These are phyloP conservation scores for Diaporthe nobilis DNA, from an alignment of 2,329 filamentous ascomycete genomes.

Conservation along the genomic window DNA sequence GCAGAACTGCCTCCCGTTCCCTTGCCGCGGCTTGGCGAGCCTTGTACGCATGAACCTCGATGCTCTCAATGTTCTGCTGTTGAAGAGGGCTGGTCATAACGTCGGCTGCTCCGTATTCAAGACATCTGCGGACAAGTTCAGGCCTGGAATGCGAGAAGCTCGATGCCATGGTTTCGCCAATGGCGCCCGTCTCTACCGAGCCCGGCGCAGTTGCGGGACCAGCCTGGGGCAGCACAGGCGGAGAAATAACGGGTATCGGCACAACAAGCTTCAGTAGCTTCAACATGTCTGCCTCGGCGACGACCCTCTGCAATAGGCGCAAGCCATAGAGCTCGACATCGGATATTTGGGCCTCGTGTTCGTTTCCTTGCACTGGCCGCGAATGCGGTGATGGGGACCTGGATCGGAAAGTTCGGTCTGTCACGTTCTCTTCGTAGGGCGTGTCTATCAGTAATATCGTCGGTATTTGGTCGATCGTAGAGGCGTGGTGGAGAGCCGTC, in stretches of 20 bases:
- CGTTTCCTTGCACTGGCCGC: slow-evolving; percentile 51
- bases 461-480: slow-evolving; percentile 66
- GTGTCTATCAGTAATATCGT: slow-evolving; percentile 71
- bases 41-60: slow-evolving; percentile 88
- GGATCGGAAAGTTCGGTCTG: slow-evolving; percentile 53
- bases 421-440: slow-evolving; percentile 63
- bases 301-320: slow-evolving; percentile 67
- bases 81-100: slow-evolving; percentile 86
- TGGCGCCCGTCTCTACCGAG: slow-evolving; percentile 14
- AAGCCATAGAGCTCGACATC: slow-evolving; percentile 69
- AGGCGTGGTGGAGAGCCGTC: slow-evolving; percentile 66
- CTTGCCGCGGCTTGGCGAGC: slow-evolving; percentile 82
- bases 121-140: slow-evolving; percentile 67
- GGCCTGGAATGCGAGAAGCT: slow-evolving; percentile 28
- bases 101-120: slow-evolving; percentile 90
- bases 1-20: slow-evolving; percentile 80
- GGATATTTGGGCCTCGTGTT: slow-evolving; percentile 56
- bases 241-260: slow-evolving; percentile 65
- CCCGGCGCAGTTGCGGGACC: slow-evolving; percentile 18
- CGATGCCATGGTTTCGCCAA: slow-evolving; percentile 27
- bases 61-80: slow-evolving; percentile 78
- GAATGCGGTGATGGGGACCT: slow-evolving; percentile 63
- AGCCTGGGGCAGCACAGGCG: slow-evolving; percentile 28
- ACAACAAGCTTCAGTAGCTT: slow-evolving; percentile 70
- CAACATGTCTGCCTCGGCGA: slow-evolving; percentile 70